phyloP scores from a whole-genome alignment of 78 protist species.

The Goniomonas avonlea region DNA sequence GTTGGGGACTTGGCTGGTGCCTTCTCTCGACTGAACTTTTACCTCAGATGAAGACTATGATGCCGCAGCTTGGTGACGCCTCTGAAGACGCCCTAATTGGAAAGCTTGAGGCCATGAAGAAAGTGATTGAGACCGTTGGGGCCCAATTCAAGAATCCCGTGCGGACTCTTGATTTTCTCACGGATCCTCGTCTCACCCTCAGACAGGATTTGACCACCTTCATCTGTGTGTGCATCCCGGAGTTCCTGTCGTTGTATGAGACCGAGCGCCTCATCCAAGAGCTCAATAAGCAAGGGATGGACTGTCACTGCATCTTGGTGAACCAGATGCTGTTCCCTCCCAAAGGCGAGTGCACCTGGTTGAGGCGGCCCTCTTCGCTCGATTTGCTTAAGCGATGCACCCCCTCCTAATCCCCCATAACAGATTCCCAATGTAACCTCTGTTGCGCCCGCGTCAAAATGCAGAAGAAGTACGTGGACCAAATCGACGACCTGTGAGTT shows the following conservation, averaged over 20 bases:
- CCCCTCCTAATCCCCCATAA: too few species aligned
- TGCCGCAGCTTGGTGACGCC: background rate
- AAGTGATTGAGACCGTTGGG: background rate
- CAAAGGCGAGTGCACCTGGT: background rate
- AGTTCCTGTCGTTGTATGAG: constrained; percentile 95
- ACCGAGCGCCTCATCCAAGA: constrained; percentile 97
- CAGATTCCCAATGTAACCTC: too few species aligned
- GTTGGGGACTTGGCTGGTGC: background rate
- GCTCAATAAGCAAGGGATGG: constrained; percentile 69
- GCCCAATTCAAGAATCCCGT: constrained; percentile 66
- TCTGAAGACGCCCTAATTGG: background rate
- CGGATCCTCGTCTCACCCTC: background rate
- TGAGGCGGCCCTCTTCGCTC: too few species aligned
- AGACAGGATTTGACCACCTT: constrained; percentile 86
- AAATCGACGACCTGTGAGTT: constrained; percentile 56
- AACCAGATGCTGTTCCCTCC: constrained; percentile 89
- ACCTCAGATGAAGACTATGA: background rate
- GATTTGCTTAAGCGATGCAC: too few species aligned
- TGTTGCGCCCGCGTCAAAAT: constrained; percentile 32
- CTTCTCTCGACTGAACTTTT: too few species aligned
- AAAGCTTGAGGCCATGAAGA: background rate
- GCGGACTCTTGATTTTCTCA: background rate
- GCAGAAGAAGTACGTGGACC: constrained; percentile 86
- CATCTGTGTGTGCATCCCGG: constrained; percentile 96
- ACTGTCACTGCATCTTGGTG: constrained; percentile 80